Conservation (phyloP, 202 grass and related monocot species). For the Dendrocalamus latiflorus region DNA sequence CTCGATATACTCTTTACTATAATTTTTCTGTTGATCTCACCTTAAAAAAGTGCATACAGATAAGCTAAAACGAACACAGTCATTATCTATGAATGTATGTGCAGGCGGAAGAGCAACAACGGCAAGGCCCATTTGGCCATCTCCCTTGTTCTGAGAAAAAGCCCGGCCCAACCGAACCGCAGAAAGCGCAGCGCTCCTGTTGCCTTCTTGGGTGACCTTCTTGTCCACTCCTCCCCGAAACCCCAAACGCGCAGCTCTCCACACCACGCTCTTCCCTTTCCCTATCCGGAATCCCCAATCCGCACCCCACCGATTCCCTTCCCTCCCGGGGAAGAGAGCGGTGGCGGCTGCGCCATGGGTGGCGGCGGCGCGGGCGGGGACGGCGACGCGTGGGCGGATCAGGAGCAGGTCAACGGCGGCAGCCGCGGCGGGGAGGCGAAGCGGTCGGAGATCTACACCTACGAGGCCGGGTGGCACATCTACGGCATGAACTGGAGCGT, state of each 20-base stretch:
- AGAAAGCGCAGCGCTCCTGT: background rate
- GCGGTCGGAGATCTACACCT: conserved; percentile 98
- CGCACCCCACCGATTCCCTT: conserved; percentile 22
- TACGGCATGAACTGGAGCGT: conserved; percentile 99
- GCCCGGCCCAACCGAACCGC: background rate
- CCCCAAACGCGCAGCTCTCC: background rate
- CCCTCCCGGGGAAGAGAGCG: background rate
- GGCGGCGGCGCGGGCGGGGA: conserved; percentile 13
- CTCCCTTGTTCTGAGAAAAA: too few relatives aligned
- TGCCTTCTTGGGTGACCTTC: background rate
- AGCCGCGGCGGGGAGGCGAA: conserved; percentile 54
- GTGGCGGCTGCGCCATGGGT: background rate
- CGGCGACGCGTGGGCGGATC: conserved; percentile 45
- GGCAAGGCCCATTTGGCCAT: too few relatives aligned
- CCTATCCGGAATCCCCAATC: conserved; percentile 18
- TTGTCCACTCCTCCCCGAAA: background rate
- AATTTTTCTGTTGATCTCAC: too few relatives aligned
- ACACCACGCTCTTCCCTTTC: background rate
- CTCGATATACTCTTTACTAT: too few relatives aligned
- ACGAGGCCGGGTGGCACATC: conserved; percentile 89
- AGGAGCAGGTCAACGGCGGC: conserved; percentile 48
- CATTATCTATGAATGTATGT: too few relatives aligned
- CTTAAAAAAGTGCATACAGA: too few relatives aligned
- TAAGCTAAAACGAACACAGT: too few relatives aligned
- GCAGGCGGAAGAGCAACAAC: too few relatives aligned